These are phyloP conservation scores for Gossypium herbaceum DNA, from an alignment of 345 rosid species.

Conservation along the genomic window DNA sequence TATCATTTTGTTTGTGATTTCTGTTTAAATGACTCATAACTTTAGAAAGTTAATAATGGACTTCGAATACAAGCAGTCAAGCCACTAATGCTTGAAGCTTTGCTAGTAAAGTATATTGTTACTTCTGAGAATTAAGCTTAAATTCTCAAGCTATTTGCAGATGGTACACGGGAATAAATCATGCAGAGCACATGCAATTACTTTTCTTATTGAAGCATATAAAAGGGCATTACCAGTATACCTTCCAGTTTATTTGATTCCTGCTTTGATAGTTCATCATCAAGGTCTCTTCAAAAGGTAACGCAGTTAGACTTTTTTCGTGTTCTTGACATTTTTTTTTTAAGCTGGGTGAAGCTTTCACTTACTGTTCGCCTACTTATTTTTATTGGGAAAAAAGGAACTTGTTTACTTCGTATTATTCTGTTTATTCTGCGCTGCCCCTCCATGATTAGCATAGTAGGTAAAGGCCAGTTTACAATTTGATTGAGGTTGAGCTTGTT, in stretches of 20 bases:
- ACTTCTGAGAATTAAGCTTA: slow-evolving; percentile 12
- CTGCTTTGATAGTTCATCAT: slow-evolving; percentile 91
- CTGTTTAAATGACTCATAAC: background rate
- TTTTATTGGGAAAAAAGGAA: background rate
- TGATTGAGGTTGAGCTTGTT: slow-evolving; percentile 4
- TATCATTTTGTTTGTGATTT: background rate
- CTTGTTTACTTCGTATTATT: background rate
- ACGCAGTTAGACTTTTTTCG: background rate
- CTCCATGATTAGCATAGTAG: background rate
- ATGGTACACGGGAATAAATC: slow-evolving; percentile 81
- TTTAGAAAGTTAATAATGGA: background rate
- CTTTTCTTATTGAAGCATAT: slow-evolving; percentile 77
- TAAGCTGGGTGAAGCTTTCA: background rate
- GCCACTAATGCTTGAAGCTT: background rate
- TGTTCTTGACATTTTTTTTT: background rate
- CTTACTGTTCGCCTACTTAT: background rate
- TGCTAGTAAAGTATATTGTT: background rate
- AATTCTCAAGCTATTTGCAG: slow-evolving; percentile 43
- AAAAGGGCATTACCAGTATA: slow-evolving; percentile 86
- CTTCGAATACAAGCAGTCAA: background rate
- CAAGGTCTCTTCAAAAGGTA: slow-evolving; percentile 76
- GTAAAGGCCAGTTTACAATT: background rate
- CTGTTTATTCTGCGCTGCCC: background rate
- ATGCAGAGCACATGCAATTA: slow-evolving; percentile 51
- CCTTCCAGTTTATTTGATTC: slow-evolving; percentile 83